These are phyloP conservation scores for Trichophyton rubrum DNA, from an alignment of 2,329 filamentous ascomycete species.

Conservation along the genomic window DNA sequence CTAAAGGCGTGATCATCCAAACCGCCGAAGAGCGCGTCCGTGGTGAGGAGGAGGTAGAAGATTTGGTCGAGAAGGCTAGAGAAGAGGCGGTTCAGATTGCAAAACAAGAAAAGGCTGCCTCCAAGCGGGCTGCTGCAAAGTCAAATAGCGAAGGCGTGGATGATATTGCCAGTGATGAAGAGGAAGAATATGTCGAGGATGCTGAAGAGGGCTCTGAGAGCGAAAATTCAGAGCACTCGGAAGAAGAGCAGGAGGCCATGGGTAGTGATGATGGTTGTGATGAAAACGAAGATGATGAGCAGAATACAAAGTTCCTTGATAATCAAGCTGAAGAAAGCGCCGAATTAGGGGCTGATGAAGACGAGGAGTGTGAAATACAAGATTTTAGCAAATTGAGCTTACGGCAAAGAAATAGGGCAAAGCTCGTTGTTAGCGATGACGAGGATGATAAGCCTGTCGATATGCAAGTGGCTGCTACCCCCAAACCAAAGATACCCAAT, in stretches of 20 bases:
- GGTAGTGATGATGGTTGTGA: slow-evolving; percentile 15
- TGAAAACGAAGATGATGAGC: slow-evolving; percentile 14
- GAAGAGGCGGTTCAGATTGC: slow-evolving; percentile 68
- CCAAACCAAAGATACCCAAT: slow-evolving; percentile 50
- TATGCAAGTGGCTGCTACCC: slow-evolving; percentile 13
- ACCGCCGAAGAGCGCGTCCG: slow-evolving; percentile 76
- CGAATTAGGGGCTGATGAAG: slow-evolving; percentile 19
- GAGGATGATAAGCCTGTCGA: slow-evolving; percentile 39
- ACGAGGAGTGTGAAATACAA: slow-evolving; percentile 21
- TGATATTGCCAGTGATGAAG: slow-evolving; percentile 47
- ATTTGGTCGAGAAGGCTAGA: slow-evolving; percentile 73
- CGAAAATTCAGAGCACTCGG: slow-evolving; percentile 1
- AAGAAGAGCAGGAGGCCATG: slow-evolving; percentile 19
- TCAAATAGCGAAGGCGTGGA: slow-evolving; percentile 36
- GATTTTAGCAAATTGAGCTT: slow-evolving; percentile 35
- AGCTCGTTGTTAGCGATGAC: slow-evolving; percentile 54
- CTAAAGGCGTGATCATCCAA: slow-evolving; percentile 68
- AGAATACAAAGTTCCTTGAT: slow-evolving; percentile 20
- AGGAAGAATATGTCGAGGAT: slow-evolving; percentile 32
- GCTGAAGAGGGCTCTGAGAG: slow-evolving; percentile 28
- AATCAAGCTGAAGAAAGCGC: slow-evolving; percentile 34
- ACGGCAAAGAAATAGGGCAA: slow-evolving; percentile 38
- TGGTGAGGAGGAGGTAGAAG: slow-evolving; percentile 72
- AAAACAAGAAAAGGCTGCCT: slow-evolving; percentile 60
- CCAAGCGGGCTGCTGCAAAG: slow-evolving; percentile 50